Conservation (phyloP, 345 rosid species). For the Linum lewisii region DNA sequence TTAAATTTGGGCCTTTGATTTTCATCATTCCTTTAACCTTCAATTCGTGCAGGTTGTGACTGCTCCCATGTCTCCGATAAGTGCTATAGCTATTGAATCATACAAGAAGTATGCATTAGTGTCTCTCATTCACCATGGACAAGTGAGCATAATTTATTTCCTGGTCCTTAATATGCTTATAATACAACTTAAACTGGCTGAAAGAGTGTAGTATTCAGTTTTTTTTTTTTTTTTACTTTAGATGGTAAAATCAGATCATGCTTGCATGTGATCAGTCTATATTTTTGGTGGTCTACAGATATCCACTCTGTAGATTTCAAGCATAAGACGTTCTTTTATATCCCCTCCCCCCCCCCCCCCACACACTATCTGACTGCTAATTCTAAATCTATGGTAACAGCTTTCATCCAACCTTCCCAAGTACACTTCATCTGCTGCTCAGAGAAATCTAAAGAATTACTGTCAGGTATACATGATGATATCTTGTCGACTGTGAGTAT, state of each 20-base stretch:
- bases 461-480: constrained; percentile 37
- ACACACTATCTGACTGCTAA: constrained; percentile 14
- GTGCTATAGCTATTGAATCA: constrained; percentile 86
- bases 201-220: neutral
- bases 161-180: neutral
- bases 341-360: neutral
- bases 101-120: constrained; percentile 82
- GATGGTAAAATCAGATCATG: neutral
- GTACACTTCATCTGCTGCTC: constrained; percentile 73
- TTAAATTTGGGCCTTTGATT: constrained; percentile 7
- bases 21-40: constrained; percentile 10
- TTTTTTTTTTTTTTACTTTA: neutral
- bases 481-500: neutral
- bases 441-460: constrained; percentile 64
- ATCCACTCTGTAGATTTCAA: neutral
- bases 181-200: neutral
- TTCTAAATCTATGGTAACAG: constrained; percentile 29
- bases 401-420: constrained; percentile 67
- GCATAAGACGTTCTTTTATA: neutral
- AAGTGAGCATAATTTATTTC: constrained; percentile 31
- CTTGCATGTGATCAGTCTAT: neutral
- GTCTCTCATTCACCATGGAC: constrained; percentile 77
- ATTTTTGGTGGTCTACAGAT: neutral
- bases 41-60: constrained; percentile 61
- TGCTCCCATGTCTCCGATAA: constrained; percentile 72